Evolutionary conservation across 176 grass and related monocot species (phyloP), one percentile per base, ranked within the genome.

Genomic region (Oryza rufipogon): DNA sequence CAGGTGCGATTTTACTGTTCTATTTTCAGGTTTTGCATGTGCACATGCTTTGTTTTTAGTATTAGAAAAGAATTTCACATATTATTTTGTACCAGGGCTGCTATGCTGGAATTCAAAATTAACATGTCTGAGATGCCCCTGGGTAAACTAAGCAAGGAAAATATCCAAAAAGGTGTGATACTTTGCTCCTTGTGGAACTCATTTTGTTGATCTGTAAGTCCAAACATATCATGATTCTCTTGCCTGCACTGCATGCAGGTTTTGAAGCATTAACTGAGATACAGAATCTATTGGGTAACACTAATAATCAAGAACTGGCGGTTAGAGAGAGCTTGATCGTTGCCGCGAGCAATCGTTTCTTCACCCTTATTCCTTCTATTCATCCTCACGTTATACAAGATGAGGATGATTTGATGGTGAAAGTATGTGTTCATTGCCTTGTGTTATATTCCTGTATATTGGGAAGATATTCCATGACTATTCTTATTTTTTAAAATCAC

Each of bases 51-150:
- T 17, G 30, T 80, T 34, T 16, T 19, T 85, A 11, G 39, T 66
- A 30, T 22, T 25, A 39, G 15, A 66, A 42, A 78, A 73, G 9
- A 73, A 26, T 79, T 54, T 82, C 49, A 42, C 36, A 39, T 71
- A 71, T 28, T 71, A 61, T 19, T 2, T 60, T 78, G 6, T 73
- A 80, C 47, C 76, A 98, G 95, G 93, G 80, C 91, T 83, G 92
- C 92, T 79, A 93, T 98, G 92, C 87, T 91, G 89, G 95, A 98
- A 76, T 98, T 98, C 71, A 89, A 98, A 90, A 98, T 98, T 71
- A 98, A 98, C 91, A 91, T 98, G 92, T 82, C 91, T 34, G 95
- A 98, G 90, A 98, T 98, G 95, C 95, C 95, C 49, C 95, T 98
- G 68, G 95, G 95, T 83, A 98, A 98, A 78, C 86, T 98, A 90